These are phyloP conservation scores for Abrus pulchellus DNA, from an alignment of 306 rosid species.

Conservation along the genomic window DNA sequence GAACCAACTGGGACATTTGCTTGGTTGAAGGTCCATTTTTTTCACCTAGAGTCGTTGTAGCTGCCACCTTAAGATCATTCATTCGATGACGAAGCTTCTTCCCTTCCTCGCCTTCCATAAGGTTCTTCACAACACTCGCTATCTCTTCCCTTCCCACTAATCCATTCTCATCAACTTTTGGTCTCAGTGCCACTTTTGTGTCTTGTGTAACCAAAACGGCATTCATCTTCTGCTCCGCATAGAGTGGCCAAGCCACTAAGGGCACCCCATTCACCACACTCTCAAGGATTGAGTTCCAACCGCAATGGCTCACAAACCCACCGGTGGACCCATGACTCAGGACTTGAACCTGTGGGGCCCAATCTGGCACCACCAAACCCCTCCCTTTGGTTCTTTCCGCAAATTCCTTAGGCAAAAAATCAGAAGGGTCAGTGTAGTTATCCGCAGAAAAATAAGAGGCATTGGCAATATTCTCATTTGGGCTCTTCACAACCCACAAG, in stretches of 20 bases:
- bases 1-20: slow-evolving; percentile 48
- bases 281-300: slow-evolving; percentile 76
- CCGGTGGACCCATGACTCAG: slow-evolving; percentile 65
- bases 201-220: slow-evolving; percentile 60
- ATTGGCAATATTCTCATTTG: slow-evolving; percentile 35
- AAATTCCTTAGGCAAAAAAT: slow-evolving; percentile 67
- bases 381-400: slow-evolving; percentile 52
- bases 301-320: slow-evolving; percentile 76
- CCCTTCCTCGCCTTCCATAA: slow-evolving; percentile 79
- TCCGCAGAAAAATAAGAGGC: slow-evolving; percentile 56
- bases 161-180: slow-evolving; percentile 49
- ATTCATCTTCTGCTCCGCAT: slow-evolving; percentile 80
- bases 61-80: slow-evolving; percentile 68
- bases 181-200: slow-evolving; percentile 59
- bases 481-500: slow-evolving; percentile 61
- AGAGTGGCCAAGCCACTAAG: slow-evolving; percentile 78
- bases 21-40: slow-evolving; percentile 59
- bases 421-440: slow-evolving; percentile 45
- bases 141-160: slow-evolving; percentile 62
- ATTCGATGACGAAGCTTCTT: slow-evolving; percentile 58
- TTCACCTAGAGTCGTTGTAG: slow-evolving; percentile 41
- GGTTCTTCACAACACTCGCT: slow-evolving; percentile 50
- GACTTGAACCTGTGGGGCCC: slow-evolving; percentile 84
- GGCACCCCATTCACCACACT: slow-evolving; percentile 72
- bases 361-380: slow-evolving; percentile 56